Conservation (phyloP, 1,139 yeast species). For the Lodderomyces theae region DNA sequence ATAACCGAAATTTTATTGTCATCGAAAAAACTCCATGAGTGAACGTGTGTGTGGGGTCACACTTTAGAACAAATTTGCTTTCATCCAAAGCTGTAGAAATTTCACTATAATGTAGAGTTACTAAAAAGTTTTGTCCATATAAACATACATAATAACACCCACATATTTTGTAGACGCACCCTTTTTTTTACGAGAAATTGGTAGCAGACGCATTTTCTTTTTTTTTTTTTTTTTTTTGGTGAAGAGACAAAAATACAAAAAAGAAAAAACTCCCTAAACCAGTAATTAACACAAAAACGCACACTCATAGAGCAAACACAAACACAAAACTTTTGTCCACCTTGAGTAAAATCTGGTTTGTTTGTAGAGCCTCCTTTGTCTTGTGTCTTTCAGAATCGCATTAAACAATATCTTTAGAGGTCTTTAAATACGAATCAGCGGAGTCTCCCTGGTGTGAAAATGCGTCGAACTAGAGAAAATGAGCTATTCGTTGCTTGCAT, state of each 20-base stretch:
- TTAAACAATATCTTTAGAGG: no score
- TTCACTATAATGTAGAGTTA: neutral
- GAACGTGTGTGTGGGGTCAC: neutral
- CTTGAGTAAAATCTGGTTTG: constrained; percentile 1
- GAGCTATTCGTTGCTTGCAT: no score
- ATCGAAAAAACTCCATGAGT: neutral
- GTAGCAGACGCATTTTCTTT: neutral
- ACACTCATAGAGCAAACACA: neutral
- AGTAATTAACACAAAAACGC: constrained; percentile 1
- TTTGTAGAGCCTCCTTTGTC: no score
- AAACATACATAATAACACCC: no score
- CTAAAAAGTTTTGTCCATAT: constrained; percentile 1
- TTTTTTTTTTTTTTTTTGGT: no score
- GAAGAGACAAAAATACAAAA: no score
- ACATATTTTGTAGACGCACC: no score
- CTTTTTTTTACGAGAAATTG: neutral
- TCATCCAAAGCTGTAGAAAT: no score
- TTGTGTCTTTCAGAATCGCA: no score
- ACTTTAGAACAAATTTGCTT: neutral
- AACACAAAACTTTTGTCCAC: neutral
- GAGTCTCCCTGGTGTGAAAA: no score
- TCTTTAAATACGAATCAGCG: no score
- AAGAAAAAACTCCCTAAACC: constrained; percentile 1
- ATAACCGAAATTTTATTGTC: neutral
- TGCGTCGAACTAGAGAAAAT: no score